Base-by-base conservation (phyloP, 306 rosid genomes). In the Gastrolobium bilobum region DNA sequence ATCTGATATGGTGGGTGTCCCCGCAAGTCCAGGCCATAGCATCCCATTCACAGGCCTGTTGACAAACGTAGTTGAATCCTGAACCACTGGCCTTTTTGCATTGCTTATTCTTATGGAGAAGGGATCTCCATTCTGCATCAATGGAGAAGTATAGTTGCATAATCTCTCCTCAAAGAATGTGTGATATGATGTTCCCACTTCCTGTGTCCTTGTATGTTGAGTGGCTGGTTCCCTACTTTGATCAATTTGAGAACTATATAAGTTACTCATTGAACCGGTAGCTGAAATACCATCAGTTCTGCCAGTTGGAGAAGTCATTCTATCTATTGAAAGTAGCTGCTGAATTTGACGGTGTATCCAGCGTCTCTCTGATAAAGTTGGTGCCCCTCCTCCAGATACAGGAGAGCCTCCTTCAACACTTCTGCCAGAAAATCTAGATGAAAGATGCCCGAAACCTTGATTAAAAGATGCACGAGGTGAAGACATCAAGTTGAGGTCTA, bases 341-440 rank as follows among this genome's bases (percentile, higher is more conserved):
- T 91, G 97, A 82, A 95, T 92, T 15, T 90, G 97, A 14, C 90
- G 94, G 73, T 89, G 96, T 69, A 90, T 82, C 90, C 89, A 47
- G 13, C 98, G 97, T 71, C 99, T 87, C 82, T 90, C 86, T 43
- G 90, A 85, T 65, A 96, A 73, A 58, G 99, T 96, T 5, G 97
- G 94, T 33, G 97, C 97, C 66, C 90, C 96, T 75, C 34, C 73
- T 81, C 97, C 93, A 51, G 94, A 78, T 38, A 83, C 78, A 0
- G 92, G 91, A 81, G 92, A 90, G 60, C 79, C 82, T 76, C 88
- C 88, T 75, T 81, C 94, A 5, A 79, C 82, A 46, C 81, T 86
- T 80, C 89, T 90, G 38, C 80, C 77, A 42, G 87, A 82, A 79
- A 88, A 83, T 82, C 93, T 88, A 65, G 98, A 87, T 15, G 90